Evolutionary conservation across 2,329 filamentous ascomycete genomes (phyloP).

Genomic region (Microascus cirrosus): DNA sequence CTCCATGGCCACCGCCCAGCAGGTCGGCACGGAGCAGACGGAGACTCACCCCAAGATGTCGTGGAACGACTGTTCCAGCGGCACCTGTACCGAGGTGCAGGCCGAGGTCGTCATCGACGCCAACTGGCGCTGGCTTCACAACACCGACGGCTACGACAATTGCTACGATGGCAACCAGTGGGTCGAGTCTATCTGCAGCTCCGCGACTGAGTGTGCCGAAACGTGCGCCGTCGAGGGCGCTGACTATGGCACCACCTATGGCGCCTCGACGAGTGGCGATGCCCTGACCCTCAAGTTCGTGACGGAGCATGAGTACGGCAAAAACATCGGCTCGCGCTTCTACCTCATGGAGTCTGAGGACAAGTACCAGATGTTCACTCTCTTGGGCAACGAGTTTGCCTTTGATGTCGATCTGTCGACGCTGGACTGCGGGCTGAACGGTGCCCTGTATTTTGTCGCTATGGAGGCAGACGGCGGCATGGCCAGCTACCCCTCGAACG

Average conservation of each 20-base stretch:
- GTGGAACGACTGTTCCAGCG: constrained; percentile 29
- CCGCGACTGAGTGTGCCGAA: constrained; percentile 25
- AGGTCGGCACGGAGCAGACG: constrained; percentile 22
- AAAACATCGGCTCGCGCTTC: constrained; percentile 34
- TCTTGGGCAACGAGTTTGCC: constrained; percentile 51
- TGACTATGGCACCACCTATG: constrained; percentile 30
- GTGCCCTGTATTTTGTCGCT: constrained; percentile 47
- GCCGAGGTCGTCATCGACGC: constrained; percentile 36
- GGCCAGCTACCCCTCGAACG: constrained; percentile 29
- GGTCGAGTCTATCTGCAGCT: constrained; percentile 20
- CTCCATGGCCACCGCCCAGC: constrained; percentile 26
- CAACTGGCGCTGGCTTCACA: constrained; percentile 45
- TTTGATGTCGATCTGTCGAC: constrained; percentile 57
- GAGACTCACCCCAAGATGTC: constrained; percentile 28
- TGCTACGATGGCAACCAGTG: constrained; percentile 36
- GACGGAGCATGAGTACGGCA: constrained; percentile 31
- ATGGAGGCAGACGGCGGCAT: constrained; percentile 43
- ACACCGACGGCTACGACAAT: constrained; percentile 25
- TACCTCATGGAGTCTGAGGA: constrained; percentile 45
- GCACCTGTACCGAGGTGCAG: constrained; percentile 26
- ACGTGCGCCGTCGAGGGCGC: constrained; percentile 36
- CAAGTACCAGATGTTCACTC: constrained; percentile 48
- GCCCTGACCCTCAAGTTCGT: constrained; percentile 39
- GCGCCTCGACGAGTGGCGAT: constrained; percentile 32
- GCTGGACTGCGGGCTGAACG: constrained; percentile 54